Evolutionary conservation across 441 rosid species (phyloP).

Genomic region (Pelargonium australe): DNA sequence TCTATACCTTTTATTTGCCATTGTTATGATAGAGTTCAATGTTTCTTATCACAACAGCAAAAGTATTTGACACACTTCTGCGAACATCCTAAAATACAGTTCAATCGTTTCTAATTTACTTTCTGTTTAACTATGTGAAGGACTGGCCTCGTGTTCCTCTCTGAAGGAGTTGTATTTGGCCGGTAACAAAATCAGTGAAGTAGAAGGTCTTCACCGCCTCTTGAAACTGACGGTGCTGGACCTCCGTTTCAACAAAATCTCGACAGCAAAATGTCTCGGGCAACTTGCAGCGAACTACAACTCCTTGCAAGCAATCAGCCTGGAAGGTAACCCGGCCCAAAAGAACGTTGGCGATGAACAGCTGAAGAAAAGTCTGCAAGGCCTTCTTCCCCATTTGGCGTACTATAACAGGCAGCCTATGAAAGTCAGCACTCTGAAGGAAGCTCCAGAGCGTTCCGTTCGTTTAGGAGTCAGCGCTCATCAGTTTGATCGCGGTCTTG

Average conservation of each 20-base stretch:
- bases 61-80: no score
- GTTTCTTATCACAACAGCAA: no score
- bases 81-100: no score
- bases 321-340: conserved; percentile 97
- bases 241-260: conserved; percentile 82
- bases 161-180: conserved; percentile 89
- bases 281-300: conserved; percentile 91
- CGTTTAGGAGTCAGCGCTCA: conserved; percentile 53
- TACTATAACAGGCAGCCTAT: conserved; percentile 71
- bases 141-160: conserved; percentile 87
- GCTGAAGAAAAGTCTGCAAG: conserved; percentile 64
- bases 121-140: conserved; percentile 24
- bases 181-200: conserved; percentile 85
- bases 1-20: not conserved
- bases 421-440: conserved; percentile 49
- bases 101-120: not conserved
- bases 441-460: conserved; percentile 51
- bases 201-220: conserved; percentile 87
- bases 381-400: conserved; percentile 72
- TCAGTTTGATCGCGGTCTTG: conserved; percentile 51
- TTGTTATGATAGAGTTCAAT: no score
- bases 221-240: conserved; percentile 73
- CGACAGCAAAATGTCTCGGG: conserved; percentile 76
- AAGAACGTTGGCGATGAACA: conserved; percentile 93
- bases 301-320: conserved; percentile 84